Evolutionary conservation across 371 early-diverging fungal species (phyloP), one percentile per base, ranked within the genome.

Genomic region (Mucor plumbeus): DNA sequence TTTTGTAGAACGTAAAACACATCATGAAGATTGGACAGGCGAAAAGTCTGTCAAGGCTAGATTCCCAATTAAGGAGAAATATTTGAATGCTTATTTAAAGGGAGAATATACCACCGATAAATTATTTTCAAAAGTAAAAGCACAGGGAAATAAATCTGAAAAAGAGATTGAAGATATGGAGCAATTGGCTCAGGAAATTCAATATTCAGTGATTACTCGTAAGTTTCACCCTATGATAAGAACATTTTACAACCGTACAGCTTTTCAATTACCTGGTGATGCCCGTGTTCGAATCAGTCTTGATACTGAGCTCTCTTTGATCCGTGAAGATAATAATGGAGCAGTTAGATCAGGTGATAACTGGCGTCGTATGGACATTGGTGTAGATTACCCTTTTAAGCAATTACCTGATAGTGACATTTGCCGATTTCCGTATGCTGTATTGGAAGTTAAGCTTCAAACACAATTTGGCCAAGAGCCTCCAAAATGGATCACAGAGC

Each of bases 251-350:
- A 98, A 97, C 76, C 91, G 99, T 74, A 98, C 97, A n/a, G 99
- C 99, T 14, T 99, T 99, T 86, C 99, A 99, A 80, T 79, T 99
- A 33, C 99, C 99, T 5, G 97, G 97, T 31, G 99, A 98, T 83
- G 96, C 99, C 1, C 90, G 95, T 62, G 99, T 99, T 26, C 91
- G 99, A 72, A 97, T 99, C 67, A 94, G 95, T 61, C 86, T 99
- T 13, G 99, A 99, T 79, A 99, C 99, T 1, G 98, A 99, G 70
- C 79, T 99, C 40, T 88, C 93, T 35, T 91, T 99, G 91, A 93
- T 99, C 65, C 94, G 97, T 60, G 99, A 99, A 74, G 98, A 98
- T 80, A 92, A 95, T 73, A 78, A 85, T 60, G 91, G 90, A 35
- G 71, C 63, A 10, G n/a, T 57, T 0, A 85, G 98, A 39, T 83